A percentile compares a stretch with the other conserved stretches of the same genome.
phyloP scores from a whole-genome alignment of 169 alveolate species.

The Cryptosporidium sp. region DNA sequence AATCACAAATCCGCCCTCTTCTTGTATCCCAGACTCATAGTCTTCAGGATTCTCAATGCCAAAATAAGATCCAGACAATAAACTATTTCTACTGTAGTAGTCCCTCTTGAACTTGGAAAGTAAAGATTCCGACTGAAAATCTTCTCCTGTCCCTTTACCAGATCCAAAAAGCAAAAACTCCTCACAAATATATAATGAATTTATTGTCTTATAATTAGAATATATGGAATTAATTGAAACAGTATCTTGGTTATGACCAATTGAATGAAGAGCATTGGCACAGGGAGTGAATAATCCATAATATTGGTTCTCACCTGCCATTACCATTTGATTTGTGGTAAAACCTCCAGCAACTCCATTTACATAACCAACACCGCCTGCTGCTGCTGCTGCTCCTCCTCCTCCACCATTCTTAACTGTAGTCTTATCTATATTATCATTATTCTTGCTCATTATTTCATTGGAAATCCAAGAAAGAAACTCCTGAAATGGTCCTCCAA shows the following conservation, averaged over 20 bases:
- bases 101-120: conserved; percentile 10
- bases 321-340: neutral
- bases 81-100: neutral
- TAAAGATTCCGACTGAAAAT: neutral
- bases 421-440: conserved; percentile 5
- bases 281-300: conserved; percentile 83
- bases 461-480: conserved; percentile 87
- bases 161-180: conserved; percentile 36
- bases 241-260: conserved; percentile 90
- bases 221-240: conserved; percentile 75
- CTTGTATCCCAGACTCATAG: neutral
- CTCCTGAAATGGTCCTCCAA: conserved; percentile 94
- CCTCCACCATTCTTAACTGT: neutral
- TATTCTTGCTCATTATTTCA: conserved; percentile 87
- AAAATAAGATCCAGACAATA: neutral
- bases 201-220: conserved; percentile 17
- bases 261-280: conserved; percentile 87
- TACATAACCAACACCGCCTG: neutral
- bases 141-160: neutral
- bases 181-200: conserved; percentile 44
- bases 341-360: neutral
- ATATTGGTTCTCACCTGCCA: neutral
- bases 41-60: neutral
- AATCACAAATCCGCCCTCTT: neutral
- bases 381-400: no score